Conservation (phyloP, 805 yeast genomes). For the Yarrowia alimentaria region DNA sequence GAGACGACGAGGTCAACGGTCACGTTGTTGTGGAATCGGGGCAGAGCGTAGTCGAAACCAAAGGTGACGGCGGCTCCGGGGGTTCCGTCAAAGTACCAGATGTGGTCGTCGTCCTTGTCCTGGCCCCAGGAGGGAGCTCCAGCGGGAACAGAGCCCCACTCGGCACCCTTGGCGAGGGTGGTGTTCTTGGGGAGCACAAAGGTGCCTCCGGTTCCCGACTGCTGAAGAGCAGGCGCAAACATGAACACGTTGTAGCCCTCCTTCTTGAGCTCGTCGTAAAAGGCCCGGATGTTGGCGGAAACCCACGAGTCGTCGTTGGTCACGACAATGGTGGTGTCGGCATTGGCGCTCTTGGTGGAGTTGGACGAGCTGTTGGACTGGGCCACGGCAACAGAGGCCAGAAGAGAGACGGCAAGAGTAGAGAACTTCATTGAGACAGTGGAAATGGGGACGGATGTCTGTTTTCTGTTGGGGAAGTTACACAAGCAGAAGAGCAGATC, state of each 20-base stretch:
- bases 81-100: constrained; percentile 52
- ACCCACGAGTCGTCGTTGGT: constrained; percentile 61
- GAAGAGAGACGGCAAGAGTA: neutral
- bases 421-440: constrained; percentile 14
- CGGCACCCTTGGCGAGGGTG: constrained; percentile 45
- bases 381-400: constrained; percentile 8
- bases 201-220: constrained; percentile 58
- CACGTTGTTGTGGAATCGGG: constrained; percentile 41
- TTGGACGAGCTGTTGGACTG: constrained; percentile 13
- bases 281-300: constrained; percentile 55
- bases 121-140: constrained; percentile 57
- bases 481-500: too few species aligned
- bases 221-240: constrained; percentile 53
- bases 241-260: constrained; percentile 53
- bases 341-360: constrained; percentile 4
- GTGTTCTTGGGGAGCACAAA: constrained; percentile 43
- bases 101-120: constrained; percentile 35
- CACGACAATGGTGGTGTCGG: constrained; percentile 43
- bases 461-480: too few species aligned
- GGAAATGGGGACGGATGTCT: too few species aligned
- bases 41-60: constrained; percentile 46
- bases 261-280: constrained; percentile 47
- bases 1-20: constrained; percentile 48
- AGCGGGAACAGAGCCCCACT: constrained; percentile 46
- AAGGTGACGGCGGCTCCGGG: constrained; percentile 47